Evolutionary conservation across 129 eudicot genomes (phyloP).

Genomic region (Glebionis coronaria): DNA sequence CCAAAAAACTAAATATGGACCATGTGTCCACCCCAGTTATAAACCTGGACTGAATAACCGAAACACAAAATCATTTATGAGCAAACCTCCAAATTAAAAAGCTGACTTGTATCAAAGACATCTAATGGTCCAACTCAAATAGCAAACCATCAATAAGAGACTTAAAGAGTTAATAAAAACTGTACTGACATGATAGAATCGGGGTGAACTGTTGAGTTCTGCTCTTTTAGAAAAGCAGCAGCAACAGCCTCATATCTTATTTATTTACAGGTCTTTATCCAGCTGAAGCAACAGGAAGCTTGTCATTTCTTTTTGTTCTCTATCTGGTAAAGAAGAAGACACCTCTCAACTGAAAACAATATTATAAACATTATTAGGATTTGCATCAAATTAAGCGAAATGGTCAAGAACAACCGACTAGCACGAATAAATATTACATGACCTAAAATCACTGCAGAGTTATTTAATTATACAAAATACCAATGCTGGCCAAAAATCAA

Average conservation of each 20-base stretch:
- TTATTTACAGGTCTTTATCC: constrained; percentile 32
- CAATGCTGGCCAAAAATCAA: no score
- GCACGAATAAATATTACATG: no score
- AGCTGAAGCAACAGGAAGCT: background rate
- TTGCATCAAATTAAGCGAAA: no score
- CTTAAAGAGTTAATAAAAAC: background rate
- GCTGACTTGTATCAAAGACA: background rate
- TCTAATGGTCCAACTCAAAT: background rate
- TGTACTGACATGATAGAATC: constrained; percentile 35
- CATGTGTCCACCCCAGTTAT: no score
- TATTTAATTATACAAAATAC: no score
- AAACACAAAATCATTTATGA: no score
- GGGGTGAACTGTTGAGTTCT: constrained; percentile 53
- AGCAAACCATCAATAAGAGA: no score
- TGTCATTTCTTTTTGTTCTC: constrained; percentile 38
- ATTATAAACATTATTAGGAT: no score
- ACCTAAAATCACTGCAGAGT: no score
- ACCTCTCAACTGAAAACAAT: constrained; percentile 24
- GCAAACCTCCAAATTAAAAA: background rate
- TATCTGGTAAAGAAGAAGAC: constrained; percentile 26
- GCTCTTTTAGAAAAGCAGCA: constrained; percentile 69
- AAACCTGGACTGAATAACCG: no score
- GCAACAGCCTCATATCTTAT: constrained; percentile 76
- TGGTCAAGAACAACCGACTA: no score
- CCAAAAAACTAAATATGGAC: no score